phyloP scores from a whole-genome alignment of 805 yeast genomes.

The Starmerella floris region DNA sequence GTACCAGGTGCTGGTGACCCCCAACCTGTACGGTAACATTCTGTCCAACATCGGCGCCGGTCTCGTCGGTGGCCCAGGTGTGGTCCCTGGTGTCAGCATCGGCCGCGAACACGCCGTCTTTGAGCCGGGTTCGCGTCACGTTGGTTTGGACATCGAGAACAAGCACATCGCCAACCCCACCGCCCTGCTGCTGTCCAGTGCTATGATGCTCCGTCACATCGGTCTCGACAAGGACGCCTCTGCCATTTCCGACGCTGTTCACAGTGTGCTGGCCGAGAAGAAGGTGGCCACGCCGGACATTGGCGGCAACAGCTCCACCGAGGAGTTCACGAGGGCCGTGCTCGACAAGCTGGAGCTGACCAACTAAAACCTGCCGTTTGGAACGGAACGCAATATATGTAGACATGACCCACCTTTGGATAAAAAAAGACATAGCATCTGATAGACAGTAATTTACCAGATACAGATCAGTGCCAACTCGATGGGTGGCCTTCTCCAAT shows the following conservation, averaged over 20 bases:
- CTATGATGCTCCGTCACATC: conserved; percentile 88
- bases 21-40: conserved; percentile 95
- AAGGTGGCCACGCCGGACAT: conserved; percentile 74
- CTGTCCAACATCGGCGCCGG: conserved; percentile 97
- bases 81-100: conserved; percentile 95
- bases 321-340: conserved; percentile 89
- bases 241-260: conserved; percentile 77
- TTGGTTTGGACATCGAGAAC: conserved; percentile 91
- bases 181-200: conserved; percentile 84
- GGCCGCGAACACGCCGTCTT: conserved; percentile 96
- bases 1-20: conserved; percentile 94
- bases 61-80: conserved; percentile 93
- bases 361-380: too few relatives aligned
- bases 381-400: background rate
- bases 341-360: conserved; percentile 46
- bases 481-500: too few relatives aligned
- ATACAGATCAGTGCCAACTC: too few relatives aligned
- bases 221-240: conserved; percentile 78
- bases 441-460: too few relatives aligned
- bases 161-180: conserved; percentile 95
- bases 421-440: background rate
- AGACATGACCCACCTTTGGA: background rate
- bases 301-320: conserved; percentile 79
- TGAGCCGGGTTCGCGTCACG: conserved; percentile 99
- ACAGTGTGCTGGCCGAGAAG: conserved; percentile 82